These are phyloP conservation scores for Epichloe glyceriae DNA, from an alignment of 2,329 filamentous ascomycete genomes.

Conservation along the genomic window DNA sequence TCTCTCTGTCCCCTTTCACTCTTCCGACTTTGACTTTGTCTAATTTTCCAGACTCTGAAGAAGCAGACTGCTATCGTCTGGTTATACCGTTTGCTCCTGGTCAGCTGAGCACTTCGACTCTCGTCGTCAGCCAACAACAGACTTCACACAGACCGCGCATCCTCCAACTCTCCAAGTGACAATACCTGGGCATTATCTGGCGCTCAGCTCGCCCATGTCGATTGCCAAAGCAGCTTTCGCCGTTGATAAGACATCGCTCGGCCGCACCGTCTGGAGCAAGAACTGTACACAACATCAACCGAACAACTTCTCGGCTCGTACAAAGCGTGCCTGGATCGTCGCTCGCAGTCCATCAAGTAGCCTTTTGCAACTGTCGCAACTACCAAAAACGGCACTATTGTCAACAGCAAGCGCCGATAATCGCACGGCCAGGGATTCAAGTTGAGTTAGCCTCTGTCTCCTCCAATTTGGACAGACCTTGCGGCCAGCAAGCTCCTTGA, in stretches of 20 bases:
- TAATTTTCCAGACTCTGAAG: background rate
- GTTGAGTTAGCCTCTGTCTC: background rate
- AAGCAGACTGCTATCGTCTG: background rate
- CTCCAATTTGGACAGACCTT: background rate
- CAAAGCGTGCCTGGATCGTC: no score
- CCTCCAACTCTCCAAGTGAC: background rate
- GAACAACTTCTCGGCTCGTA: no score
- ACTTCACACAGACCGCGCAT: background rate
- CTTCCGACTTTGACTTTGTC: background rate
- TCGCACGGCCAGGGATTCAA: background rate
- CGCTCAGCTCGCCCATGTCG: no score
- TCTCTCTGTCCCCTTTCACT: background rate
- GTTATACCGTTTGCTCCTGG: background rate
- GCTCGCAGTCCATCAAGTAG: no score
- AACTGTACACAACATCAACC: no score
- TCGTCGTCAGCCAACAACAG: background rate
- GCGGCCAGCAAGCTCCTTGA: background rate
- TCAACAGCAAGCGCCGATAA: no score
- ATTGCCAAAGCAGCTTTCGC: no score
- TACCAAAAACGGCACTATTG: no score
- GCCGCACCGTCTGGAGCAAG: no score
- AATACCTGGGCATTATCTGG: no score
- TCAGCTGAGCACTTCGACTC: constrained; percentile 2
- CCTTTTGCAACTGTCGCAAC: no score
- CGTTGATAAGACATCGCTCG: no score